Conservation (phyloP, 345 rosid species). For the Geranium rotundifolium region DNA sequence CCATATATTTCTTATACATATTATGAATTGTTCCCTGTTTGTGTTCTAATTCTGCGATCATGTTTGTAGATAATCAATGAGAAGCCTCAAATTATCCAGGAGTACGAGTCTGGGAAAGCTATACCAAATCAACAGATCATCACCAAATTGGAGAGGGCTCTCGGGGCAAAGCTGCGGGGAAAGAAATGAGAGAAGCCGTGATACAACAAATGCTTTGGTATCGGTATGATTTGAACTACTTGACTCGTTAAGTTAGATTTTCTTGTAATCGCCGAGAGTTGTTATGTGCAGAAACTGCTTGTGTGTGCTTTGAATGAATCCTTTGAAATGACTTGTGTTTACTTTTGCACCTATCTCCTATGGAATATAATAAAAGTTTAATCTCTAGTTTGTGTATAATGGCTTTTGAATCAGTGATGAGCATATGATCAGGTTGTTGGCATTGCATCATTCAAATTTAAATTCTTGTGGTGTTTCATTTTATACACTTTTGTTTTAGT, state of each 20-base stretch:
- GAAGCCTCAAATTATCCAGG: slow-evolving; percentile 90
- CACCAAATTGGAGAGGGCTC: slow-evolving; percentile 85
- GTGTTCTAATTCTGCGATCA: background rate
- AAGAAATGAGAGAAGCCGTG: slow-evolving; percentile 42
- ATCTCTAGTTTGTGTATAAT: background rate
- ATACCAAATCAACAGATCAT: slow-evolving; percentile 92
- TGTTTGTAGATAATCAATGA: slow-evolving; percentile 67
- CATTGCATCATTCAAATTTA: too few species aligned
- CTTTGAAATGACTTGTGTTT: background rate
- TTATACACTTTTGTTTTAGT: too few species aligned
- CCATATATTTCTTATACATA: background rate
- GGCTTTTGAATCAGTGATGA: too few species aligned
- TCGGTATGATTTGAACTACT: background rate
- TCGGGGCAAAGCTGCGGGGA: slow-evolving; percentile 78
- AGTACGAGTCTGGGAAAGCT: slow-evolving; percentile 95
- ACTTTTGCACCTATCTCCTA: background rate
- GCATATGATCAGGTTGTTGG: too few species aligned
- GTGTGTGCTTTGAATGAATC: background rate
- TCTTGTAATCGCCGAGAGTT: background rate
- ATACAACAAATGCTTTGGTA: background rate
- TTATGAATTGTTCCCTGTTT: too few species aligned
- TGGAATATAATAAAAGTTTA: too few species aligned
- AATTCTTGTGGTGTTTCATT: too few species aligned
- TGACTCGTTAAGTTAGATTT: background rate
- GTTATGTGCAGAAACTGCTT: background rate